Percentiles rank a stretch among this genome's conserved stretches.
Evolutionary conservation across 257 asterid species (phyloP).

Genomic region (Ligustrum vulgare): DNA sequence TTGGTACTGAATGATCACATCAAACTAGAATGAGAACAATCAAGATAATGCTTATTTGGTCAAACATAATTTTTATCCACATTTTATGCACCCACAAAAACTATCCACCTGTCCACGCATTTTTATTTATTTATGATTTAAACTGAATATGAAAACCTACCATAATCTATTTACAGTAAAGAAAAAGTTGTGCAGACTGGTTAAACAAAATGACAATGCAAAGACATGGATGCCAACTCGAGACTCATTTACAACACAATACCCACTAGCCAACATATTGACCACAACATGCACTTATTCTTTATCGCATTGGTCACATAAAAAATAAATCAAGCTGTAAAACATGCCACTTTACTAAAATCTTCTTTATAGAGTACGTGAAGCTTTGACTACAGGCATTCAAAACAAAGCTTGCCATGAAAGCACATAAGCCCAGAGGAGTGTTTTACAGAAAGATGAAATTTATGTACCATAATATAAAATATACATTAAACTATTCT

Average conservation of each 20-base stretch:
- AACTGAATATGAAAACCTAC: too few relatives aligned
- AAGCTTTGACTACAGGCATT: not conserved
- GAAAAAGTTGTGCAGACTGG: not conserved
- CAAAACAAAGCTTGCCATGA: too few relatives aligned
- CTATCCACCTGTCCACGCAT: too few relatives aligned
- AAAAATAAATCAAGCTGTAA: too few relatives aligned
- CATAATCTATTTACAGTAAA: not conserved
- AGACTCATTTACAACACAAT: not conserved
- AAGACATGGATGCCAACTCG: not conserved
- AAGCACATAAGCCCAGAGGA: not conserved
- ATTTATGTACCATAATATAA: not conserved
- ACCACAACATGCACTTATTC: not conserved
- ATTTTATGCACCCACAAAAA: too few relatives aligned
- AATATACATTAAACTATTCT: not conserved
- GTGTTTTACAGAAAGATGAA: not conserved
- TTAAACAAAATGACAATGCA: not conserved
- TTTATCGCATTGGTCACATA: not conserved
- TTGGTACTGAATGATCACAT: slow-evolving; percentile 43
- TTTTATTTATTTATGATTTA: too few relatives aligned
- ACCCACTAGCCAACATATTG: not conserved
- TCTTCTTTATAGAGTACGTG: not conserved
- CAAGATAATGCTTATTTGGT: not conserved
- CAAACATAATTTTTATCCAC: too few relatives aligned
- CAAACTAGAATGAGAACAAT: slow-evolving; percentile 1
- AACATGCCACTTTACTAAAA: not conserved